A percentile compares a stretch with the other conserved stretches of the same genome.
Evolutionary conservation across 768 basidiomycete species (phyloP).

Genomic region (Coprinellus micaceus): DNA sequence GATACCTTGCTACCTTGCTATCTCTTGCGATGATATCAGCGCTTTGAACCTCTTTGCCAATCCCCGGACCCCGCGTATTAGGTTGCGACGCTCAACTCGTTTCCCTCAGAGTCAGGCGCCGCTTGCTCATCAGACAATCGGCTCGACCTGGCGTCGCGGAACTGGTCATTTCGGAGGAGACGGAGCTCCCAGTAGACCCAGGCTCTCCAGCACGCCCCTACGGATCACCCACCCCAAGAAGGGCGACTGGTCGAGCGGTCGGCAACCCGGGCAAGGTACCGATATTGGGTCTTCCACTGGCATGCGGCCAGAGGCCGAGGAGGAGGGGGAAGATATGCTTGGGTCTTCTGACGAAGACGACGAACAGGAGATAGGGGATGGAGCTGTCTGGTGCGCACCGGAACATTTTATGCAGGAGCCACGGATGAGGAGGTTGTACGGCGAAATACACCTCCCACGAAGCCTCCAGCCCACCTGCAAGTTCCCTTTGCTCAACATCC

Average conservation of each 20-base stretch:
- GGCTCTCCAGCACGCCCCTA: background rate
- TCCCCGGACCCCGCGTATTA: background rate
- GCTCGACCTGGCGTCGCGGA: too few species aligned
- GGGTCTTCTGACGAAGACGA: background rate
- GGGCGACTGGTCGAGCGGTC: background rate
- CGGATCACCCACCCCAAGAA: background rate
- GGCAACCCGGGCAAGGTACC: background rate
- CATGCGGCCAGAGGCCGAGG: background rate
- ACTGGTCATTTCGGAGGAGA: background rate
- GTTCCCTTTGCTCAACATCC: background rate
- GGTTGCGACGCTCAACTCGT: background rate
- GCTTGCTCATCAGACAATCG: too few species aligned
- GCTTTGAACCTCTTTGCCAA: background rate
- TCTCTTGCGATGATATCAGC: background rate
- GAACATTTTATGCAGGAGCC: background rate
- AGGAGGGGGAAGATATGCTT: background rate
- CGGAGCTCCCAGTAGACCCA: background rate
- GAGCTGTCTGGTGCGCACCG: background rate
- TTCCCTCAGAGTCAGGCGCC: background rate
- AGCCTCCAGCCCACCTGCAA: background rate
- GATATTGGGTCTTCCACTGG: background rate
- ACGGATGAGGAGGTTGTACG: background rate
- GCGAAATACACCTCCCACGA: background rate
- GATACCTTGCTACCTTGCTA: background rate
- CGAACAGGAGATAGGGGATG: background rate